Evolutionary conservation across 2,329 filamentous ascomycete species (phyloP).

Genomic region (Juglanconis sp.): DNA sequence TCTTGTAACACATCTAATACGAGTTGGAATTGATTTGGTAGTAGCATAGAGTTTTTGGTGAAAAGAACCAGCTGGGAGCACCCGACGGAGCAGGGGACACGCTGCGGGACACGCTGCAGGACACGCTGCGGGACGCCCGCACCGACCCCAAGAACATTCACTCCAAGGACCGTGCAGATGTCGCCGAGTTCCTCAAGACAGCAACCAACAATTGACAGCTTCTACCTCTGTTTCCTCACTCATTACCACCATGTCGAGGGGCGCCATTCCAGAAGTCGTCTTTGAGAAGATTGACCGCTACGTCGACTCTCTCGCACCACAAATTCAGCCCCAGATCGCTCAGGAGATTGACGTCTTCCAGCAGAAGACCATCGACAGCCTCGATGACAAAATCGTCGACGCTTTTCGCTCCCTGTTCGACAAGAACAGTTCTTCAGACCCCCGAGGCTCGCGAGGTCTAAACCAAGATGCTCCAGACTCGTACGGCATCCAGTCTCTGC

Average conservation of each 20-base stretch:
- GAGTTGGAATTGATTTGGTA: no score
- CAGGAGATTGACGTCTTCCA: slow-evolving; percentile 42
- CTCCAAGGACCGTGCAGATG: no score
- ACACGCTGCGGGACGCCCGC: no score
- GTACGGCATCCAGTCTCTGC: slow-evolving; percentile 39
- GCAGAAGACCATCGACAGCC: slow-evolving; percentile 41
- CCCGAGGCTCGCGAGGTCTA: slow-evolving; percentile 24
- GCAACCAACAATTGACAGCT: no score
- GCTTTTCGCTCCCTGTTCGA: slow-evolving; percentile 44
- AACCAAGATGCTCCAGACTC: slow-evolving; percentile 35
- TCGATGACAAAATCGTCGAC: slow-evolving; percentile 42
- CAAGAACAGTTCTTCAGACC: slow-evolving; percentile 26
- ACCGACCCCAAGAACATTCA: no score
- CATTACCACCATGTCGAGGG: not conserved
- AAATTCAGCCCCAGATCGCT: slow-evolving; percentile 45
- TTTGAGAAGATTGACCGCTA: slow-evolving; percentile 44
- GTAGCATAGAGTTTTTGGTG: no score
- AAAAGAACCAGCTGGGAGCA: no score
- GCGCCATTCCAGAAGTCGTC: slow-evolving; percentile 38
- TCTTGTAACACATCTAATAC: no score
- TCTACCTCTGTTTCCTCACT: no score
- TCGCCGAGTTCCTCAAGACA: no score
- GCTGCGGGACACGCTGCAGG: no score
- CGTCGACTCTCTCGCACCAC: slow-evolving; percentile 43
- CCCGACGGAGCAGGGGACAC: no score